Percentiles rank a stretch among this genome's conserved stretches.
These are phyloP conservation scores for Verticillium tricorpus DNA, from an alignment of 2,329 filamentous ascomycete species.

Conservation along the genomic window DNA sequence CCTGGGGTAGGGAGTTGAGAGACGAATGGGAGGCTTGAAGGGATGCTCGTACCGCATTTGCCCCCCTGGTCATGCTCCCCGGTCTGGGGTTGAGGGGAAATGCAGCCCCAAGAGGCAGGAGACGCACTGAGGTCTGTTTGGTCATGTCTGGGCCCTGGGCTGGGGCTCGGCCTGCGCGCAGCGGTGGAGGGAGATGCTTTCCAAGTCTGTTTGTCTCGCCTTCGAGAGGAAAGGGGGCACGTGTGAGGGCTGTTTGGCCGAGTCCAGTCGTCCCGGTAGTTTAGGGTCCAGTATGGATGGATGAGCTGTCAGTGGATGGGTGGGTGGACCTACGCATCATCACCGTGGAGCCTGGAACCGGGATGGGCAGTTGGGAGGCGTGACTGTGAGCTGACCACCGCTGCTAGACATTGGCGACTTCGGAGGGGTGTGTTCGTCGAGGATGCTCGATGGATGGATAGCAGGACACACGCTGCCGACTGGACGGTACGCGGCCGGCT, in stretches of 20 bases:
- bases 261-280: no score
- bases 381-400: background rate
- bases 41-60: background rate
- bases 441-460: background rate
- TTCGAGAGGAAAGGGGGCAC: background rate
- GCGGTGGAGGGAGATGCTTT: background rate
- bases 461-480: background rate
- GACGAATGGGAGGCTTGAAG: slow-evolving; percentile 2
- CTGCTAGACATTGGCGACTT: background rate
- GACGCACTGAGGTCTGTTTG: background rate
- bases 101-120: background rate
- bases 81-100: slow-evolving; percentile 3
- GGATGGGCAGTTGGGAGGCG: background rate
- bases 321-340: background rate
- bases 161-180: background rate
- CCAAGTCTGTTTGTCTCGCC: background rate
- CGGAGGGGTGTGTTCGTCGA: background rate
- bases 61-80: slow-evolving; percentile 3
- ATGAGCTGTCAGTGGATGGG: background rate
- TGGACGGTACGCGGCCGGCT: background rate
- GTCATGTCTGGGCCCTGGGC: background rate
- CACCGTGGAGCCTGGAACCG: background rate
- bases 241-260: background rate
- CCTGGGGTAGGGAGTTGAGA: background rate
- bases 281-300: background rate